phyloP scores from a whole-genome alignment of 352 stramenopile species.

The Lagenidium giganteum region DNA sequence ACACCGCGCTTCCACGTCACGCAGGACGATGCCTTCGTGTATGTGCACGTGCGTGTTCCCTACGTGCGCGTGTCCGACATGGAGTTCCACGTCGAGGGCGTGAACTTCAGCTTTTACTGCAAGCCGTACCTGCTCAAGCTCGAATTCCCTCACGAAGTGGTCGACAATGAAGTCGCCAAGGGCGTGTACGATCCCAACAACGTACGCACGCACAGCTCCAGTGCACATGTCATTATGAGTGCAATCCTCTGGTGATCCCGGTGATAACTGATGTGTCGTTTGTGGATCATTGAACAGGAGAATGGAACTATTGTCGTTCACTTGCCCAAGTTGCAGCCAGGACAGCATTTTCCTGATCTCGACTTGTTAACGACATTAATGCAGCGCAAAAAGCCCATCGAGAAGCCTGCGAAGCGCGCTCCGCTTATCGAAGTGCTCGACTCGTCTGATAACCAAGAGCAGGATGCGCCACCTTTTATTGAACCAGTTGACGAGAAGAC shows the following conservation, averaged over 20 bases:
- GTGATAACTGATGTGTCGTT: not conserved
- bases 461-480: not conserved
- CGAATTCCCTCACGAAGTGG: slow-evolving; percentile 85
- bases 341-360: slow-evolving; percentile 88
- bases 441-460: slow-evolving; percentile 17
- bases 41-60: slow-evolving; percentile 85
- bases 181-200: slow-evolving; percentile 89
- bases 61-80: slow-evolving; percentile 90
- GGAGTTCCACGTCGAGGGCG: slow-evolving; percentile 89
- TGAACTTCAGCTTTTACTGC: slow-evolving; percentile 93
- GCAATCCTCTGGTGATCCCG: too few species aligned
- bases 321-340: slow-evolving; percentile 84
- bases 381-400: slow-evolving; percentile 43
- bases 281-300: slow-evolving; percentile 36
- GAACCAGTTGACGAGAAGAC: slow-evolving; percentile 1
- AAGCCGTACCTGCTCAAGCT: slow-evolving; percentile 98
- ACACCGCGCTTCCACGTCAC: slow-evolving; percentile 81
- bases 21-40: slow-evolving; percentile 79
- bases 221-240: too few species aligned
- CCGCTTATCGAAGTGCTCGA: slow-evolving; percentile 83
- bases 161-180: slow-evolving; percentile 88
- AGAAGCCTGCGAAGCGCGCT: slow-evolving; percentile 15
- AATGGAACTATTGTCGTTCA: slow-evolving; percentile 92
- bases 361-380: slow-evolving; percentile 92
- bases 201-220: slow-evolving; percentile 31